Base-by-base conservation (phyloP, 2,329 filamentous ascomycete genomes). In the Pseudogymnoascus sp. region DNA sequence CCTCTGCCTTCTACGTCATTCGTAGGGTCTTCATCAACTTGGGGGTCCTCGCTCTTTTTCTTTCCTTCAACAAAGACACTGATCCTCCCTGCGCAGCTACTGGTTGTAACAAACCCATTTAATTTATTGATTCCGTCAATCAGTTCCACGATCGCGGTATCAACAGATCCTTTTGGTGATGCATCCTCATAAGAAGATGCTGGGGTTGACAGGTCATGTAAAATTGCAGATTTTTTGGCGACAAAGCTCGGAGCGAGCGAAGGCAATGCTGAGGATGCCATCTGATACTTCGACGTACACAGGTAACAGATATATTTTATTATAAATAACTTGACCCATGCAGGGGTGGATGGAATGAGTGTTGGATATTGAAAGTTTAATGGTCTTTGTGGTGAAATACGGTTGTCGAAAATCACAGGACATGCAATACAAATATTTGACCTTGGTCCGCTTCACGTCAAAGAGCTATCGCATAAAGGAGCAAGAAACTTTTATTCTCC, bases 161-260 rank as follows among this genome's bases (percentile, higher is more conserved):
- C 93, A 19, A 97, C 83, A 0, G 87, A 89, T 15, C 93, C 93
- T 77, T 97, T 97, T 2, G 93, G 93, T 1, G 91, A 96, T 7
- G 88, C 82, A 75, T 97, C 93, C 42, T 85, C 84, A 75, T 96
- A 96, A 64, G 89, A 82, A 3, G 79, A 81, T 46, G 85, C 83
- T 1, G 91, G 88, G 3, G 86, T 80, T 7, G 84, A 78, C 2
- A 97, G 85, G 67, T 88, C 83, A 44, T 81, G 76, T 13, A 97
- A 77, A 67, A 96, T 96, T 65, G 82, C 86, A 61, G 76, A 73
- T 76, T 97, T 97, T 72, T 85, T 89, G 53, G 75, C 72, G 42
- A 75, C 60, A 71, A 90, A 90, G 29, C 72, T 70, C 7, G 64
- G 61, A 1, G 29, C 50, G 2, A 56, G 29, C 29, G 29, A 9